Evolutionary conservation across 495 filamentous ascomycete species (phyloP).

Genomic region (Thermothielavioides terrestris): DNA sequence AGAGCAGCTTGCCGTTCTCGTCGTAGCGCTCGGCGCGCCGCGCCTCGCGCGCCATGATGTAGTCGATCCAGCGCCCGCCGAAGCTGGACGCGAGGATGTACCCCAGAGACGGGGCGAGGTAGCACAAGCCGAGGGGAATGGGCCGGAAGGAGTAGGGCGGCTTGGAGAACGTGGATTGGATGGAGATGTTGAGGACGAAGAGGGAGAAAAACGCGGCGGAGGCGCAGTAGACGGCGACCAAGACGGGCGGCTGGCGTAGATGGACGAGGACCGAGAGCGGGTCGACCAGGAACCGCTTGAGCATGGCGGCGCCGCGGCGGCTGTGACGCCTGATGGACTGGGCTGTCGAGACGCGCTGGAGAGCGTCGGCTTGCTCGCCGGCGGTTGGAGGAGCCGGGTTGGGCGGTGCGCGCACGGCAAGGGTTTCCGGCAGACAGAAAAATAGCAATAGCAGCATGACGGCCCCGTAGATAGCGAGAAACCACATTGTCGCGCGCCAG

Average conservation of each 20-base stretch:
- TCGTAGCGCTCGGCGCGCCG: constrained; percentile 62
- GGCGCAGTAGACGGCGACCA: constrained; percentile 73
- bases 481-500: constrained; percentile 87
- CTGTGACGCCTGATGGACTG: constrained; percentile 52
- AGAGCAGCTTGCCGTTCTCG: constrained; percentile 57
- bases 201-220: constrained; percentile 73
- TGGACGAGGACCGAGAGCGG: constrained; percentile 72
- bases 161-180: constrained; percentile 65
- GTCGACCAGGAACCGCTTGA: constrained; percentile 67
- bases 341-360: constrained; percentile 49
- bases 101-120: constrained; percentile 72
- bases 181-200: constrained; percentile 79
- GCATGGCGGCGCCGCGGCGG: constrained; percentile 39
- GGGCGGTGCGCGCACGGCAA: constrained; percentile 25
- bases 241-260: constrained; percentile 70
- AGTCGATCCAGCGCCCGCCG: constrained; percentile 82
- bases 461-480: constrained; percentile 69
- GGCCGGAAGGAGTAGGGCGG: constrained; percentile 67
- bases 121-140: constrained; percentile 70
- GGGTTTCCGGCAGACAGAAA: constrained; percentile 64
- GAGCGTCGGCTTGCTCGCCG: background rate
- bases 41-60: constrained; percentile 81
- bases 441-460: constrained; percentile 52
- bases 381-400: background rate
- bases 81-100: constrained; percentile 65